Conservation (phyloP, 805 yeast species). For the Pichia deserticola region DNA sequence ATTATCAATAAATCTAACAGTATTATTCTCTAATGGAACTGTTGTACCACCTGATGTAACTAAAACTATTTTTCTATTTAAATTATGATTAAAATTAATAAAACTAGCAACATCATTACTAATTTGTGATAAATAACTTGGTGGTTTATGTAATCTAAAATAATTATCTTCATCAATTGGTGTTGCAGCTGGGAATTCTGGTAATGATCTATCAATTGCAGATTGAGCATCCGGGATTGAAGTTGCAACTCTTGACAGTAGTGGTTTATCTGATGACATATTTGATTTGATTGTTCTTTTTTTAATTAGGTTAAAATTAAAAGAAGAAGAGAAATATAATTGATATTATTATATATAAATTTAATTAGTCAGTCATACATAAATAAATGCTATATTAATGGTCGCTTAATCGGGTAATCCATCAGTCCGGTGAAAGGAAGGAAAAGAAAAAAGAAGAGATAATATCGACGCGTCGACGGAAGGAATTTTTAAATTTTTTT, state of each 20-base stretch:
- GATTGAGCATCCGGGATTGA: constrained; percentile 59
- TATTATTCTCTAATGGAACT: constrained; percentile 93
- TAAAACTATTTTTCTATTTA: constrained; percentile 51
- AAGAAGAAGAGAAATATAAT: no score
- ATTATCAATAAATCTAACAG: constrained; percentile 94
- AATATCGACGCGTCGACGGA: no score
- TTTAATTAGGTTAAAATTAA: neutral
- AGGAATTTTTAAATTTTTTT: no score
- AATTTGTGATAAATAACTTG: constrained; percentile 61
- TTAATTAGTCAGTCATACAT: no score
- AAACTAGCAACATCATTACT: constrained; percentile 52
- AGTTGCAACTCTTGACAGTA: constrained; percentile 30
- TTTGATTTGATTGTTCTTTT: neutral
- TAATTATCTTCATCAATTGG: constrained; percentile 67
- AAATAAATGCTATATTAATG: no score
- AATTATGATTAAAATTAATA: constrained; percentile 44
- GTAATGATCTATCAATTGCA: constrained; percentile 75
- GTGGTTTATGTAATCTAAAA: constrained; percentile 66
- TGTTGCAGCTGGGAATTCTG: constrained; percentile 72
- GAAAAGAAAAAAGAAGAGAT: no score
- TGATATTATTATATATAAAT: no score
- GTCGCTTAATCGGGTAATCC: no score
- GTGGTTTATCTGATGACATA: neutral
- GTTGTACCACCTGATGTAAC: constrained; percentile 98
- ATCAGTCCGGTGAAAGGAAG: no score